Evolutionary conservation across 75 land plant genomes (phyloP).

Genomic region (Pinus albicaulis): DNA sequence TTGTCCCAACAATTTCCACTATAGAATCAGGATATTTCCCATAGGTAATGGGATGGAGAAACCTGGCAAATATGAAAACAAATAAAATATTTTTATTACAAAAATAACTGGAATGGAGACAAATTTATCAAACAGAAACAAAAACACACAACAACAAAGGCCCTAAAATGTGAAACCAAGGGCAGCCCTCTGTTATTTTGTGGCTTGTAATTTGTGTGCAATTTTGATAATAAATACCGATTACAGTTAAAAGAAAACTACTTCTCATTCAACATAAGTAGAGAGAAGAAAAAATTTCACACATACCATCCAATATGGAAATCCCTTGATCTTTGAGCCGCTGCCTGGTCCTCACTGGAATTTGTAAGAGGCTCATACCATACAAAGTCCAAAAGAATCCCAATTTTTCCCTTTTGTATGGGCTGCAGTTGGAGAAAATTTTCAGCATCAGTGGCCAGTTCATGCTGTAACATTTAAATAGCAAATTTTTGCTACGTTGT

Average conservation of each 20-base stretch:
- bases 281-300: neutral
- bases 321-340: conserved; percentile 76
- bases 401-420: conserved; percentile 70
- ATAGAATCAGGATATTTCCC: conserved; percentile 71
- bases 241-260: neutral
- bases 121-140: neutral
- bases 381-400: conserved; percentile 71
- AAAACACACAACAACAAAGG: neutral
- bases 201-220: neutral
- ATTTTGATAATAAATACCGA: neutral
- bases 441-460: neutral
- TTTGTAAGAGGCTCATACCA: conserved; percentile 83
- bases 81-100: neutral
- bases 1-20: conserved; percentile 56
- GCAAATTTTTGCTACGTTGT: neutral
- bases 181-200: neutral
- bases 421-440: conserved; percentile 25
- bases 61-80: conserved; percentile 33
- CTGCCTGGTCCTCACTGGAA: conserved; percentile 54
- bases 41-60: conserved; percentile 64
- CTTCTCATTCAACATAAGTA: neutral
- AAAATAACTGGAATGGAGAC: neutral
- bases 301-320: conserved; percentile 77
- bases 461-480: neutral
- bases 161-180: neutral